phyloP scores from a whole-genome alignment of 2,329 filamentous ascomycete species.

The Lachnellula subtilissima region DNA sequence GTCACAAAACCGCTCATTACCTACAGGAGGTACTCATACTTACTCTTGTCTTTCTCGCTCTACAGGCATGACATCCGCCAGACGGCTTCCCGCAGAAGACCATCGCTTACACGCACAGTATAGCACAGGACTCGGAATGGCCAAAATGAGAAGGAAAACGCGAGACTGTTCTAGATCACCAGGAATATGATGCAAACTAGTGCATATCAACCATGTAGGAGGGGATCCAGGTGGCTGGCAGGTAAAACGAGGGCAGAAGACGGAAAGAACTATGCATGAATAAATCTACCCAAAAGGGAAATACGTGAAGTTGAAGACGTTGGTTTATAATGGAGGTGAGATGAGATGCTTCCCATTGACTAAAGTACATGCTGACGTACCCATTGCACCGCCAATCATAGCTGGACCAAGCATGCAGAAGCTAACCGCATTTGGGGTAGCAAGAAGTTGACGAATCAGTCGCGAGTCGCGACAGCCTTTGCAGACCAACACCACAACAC shows the following conservation, averaged over 20 bases:
- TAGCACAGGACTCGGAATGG: not conserved
- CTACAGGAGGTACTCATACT: not conserved
- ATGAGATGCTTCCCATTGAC: not conserved
- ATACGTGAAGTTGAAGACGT: conserved; percentile 3
- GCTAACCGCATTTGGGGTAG: conserved; percentile 7
- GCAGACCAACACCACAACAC: not conserved
- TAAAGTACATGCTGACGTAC: too few species aligned
- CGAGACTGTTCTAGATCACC: too few species aligned
- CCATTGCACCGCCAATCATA: not conserved
- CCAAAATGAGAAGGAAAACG: too few species aligned
- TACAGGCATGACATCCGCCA: conserved; percentile 51
- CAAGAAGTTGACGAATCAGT: conserved; percentile 6
- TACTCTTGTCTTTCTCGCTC: conserved; percentile 52
- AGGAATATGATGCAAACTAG: not conserved
- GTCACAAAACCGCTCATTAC: too few species aligned
- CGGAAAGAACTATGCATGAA: not conserved
- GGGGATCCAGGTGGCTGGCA: not conserved
- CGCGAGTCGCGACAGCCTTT: not conserved
- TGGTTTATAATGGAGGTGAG: not conserved
- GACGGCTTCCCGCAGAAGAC: conserved; percentile 56
- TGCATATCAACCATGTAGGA: not conserved
- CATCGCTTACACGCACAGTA: conserved; percentile 35
- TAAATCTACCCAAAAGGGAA: conserved; percentile 4
- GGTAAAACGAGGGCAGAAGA: not conserved
- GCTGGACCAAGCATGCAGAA: too few species aligned